Evolutionary conservation across 1,284 basidiomycete species (phyloP), one percentile per base, ranked within the genome.

Genomic region (Xerocomus amazonicus): DNA sequence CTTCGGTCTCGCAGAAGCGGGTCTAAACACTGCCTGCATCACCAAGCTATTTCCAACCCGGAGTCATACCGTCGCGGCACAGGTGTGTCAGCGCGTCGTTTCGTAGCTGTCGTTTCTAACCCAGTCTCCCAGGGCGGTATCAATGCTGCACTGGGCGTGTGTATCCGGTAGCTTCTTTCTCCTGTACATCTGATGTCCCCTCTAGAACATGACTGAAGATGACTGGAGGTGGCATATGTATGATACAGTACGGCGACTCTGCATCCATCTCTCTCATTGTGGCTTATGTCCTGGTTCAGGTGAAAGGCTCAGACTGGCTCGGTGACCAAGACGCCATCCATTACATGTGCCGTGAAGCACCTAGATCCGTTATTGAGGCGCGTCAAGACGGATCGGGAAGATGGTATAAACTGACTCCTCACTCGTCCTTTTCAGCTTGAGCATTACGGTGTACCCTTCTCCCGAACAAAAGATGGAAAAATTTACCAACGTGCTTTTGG

Each of bases 161-260:
- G 85, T 76, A n/a, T 36, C 34, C 43, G 40, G 19, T 8, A 31
- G 32, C 45, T 40, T 33, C 51, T 48, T 45, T 55, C 47, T 54
- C 27, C 54, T n/a, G 47, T 39, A 1, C n/a, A 19, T 29, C 52
- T 60, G 27, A 58, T 29, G 31, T n/a, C 23, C 9, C 43, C 29
- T 41, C n/a, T 64, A 90, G 87, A 99, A 99, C 78, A 96, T 97
- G 92, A 96, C 93, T 12, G 94, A 97, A 73, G 94, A 97, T 67
- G 94, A 97, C 71, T 98, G 95, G 96, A 78, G 97, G 73, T 99
- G 97, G 97, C 96, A 99, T 72, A 97, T 98, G 92, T 95, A 96
- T 72, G 95, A 98, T 74, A 99, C 96, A 50, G 96, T 90, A 66
- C 61, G 83, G 69, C 26, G 32, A 45, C 23, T 38, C 42, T 41